phyloP scores from a whole-genome alignment of 495 filamentous ascomycete genomes.

The Hypomontagnella monticulosa region DNA sequence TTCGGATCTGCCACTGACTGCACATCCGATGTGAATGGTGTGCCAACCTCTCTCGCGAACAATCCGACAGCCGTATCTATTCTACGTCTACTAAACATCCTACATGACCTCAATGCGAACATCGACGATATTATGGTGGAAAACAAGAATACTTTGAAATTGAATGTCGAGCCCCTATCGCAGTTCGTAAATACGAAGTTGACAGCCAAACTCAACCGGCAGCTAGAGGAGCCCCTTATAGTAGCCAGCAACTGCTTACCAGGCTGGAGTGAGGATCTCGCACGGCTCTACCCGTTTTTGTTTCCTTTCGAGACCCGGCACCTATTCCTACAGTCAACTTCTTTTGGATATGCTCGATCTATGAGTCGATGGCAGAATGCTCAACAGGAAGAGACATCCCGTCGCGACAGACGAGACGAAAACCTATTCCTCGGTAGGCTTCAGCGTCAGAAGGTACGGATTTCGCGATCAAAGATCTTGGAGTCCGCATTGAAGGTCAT shows the following conservation, averaged over 20 bases:
- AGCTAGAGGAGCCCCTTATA: conserved; percentile 97
- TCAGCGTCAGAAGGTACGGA: conserved; percentile 97
- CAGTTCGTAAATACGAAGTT: conserved; percentile 99
- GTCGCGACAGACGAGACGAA: conserved; percentile 87
- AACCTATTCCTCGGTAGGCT: conserved; percentile 91
- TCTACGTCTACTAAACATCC: conserved; percentile 84
- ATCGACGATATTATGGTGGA: conserved; percentile 97
- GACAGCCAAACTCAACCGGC: conserved; percentile 97
- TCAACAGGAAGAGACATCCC: conserved; percentile 78
- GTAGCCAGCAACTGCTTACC: conserved; percentile 97
- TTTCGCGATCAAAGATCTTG: conserved; percentile 89
- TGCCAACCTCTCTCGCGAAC: conserved; percentile 86
- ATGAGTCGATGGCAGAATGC: conserved; percentile 98
- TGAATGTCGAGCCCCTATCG: conserved; percentile 83
- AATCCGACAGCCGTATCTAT: conserved; percentile 86
- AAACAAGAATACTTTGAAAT: conserved; percentile 72
- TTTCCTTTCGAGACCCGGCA: conserved; percentile 99
- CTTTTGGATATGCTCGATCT: conserved; percentile 96
- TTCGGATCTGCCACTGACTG: conserved; percentile 65
- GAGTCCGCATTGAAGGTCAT: conserved; percentile 99
- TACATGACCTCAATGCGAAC: conserved; percentile 94
- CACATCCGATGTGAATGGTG: conserved; percentile 51
- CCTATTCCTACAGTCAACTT: conserved; percentile 96
- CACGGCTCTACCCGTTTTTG: conserved; percentile 94
- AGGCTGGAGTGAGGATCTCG: conserved; percentile 97